Evolutionary conservation across 2,329 filamentous ascomycete species (phyloP).

Genomic region (Truncatella angustata): DNA sequence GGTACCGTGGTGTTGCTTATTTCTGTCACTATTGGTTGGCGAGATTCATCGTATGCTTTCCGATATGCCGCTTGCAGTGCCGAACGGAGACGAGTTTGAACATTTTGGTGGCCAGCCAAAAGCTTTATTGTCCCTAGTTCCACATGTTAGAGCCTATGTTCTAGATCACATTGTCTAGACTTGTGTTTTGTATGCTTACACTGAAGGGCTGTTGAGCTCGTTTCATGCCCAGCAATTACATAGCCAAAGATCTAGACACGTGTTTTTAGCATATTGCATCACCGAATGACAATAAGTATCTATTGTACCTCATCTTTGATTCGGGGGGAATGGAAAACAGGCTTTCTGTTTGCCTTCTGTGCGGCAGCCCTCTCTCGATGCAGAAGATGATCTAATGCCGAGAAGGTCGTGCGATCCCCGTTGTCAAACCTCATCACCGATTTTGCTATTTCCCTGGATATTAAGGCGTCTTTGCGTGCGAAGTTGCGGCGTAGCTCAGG

Average conservation of each 20-base stretch:
- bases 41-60: conserved; percentile 8
- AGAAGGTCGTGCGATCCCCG: conserved; percentile 15
- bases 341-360: conserved; percentile 25
- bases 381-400: conserved; percentile 31
- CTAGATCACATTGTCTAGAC: background rate
- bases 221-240: conserved; percentile 27
- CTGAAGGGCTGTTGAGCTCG: conserved; percentile 18
- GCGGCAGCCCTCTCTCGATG: conserved; percentile 29
- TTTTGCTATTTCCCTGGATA: conserved; percentile 20
- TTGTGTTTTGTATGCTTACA: conserved; percentile 11
- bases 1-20: conserved; percentile 44
- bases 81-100: conserved; percentile 14
- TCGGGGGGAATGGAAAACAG: conserved; percentile 25
- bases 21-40: conserved; percentile 15
- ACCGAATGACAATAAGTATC: background rate
- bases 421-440: conserved; percentile 15
- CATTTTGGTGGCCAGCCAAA: conserved; percentile 13
- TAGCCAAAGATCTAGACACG: conserved; percentile 22
- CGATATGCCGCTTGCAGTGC: conserved; percentile 14
- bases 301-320: conserved; percentile 30
- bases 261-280: background rate
- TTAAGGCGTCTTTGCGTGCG: conserved; percentile 17
- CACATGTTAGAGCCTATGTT: background rate
- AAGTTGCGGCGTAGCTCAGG: conserved; percentile 11
- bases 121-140: conserved; percentile 17